Percentiles rank a stretch among this genome's conserved stretches.
Conservation (phyloP, 176 grass and related monocot species). For the Oropetium thomaeum region DNA sequence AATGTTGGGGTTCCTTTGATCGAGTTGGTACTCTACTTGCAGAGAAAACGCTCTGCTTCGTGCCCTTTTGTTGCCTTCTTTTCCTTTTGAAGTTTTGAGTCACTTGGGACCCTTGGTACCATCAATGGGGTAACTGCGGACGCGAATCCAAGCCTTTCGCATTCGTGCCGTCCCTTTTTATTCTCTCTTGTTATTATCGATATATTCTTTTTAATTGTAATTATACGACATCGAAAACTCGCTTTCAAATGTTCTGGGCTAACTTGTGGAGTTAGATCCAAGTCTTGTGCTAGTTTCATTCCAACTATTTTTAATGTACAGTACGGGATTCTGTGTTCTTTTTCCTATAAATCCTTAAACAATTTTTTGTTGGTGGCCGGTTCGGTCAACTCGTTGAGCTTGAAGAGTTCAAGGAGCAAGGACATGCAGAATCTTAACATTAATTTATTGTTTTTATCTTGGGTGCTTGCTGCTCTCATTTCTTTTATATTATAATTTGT, state of each 20-base stretch:
- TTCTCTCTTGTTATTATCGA: background rate
- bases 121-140: background rate
- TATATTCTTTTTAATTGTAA: background rate
- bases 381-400: conserved; percentile 51
- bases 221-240: background rate
- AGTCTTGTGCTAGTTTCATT: conserved; percentile 18
- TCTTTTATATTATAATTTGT: background rate
- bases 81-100: background rate
- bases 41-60: conserved; percentile 19
- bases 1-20: conserved; percentile 10
- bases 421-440: conserved; percentile 38
- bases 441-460: conserved; percentile 24
- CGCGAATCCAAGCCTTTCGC: conserved; percentile 31
- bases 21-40: background rate
- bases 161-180: conserved; percentile 7
- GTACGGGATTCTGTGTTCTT: conserved; percentile 44
- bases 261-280: conserved; percentile 31
- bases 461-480: conserved; percentile 23
- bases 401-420: conserved; percentile 45
- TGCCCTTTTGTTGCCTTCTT: conserved; percentile 5
- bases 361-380: conserved; percentile 16
- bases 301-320: conserved; percentile 19
- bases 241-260: conserved; percentile 5
- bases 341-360: conserved; percentile 21
- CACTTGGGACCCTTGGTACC: background rate